phyloP scores from a whole-genome alignment of 2,329 filamentous ascomycete species.

The Ophiostoma perfectum region DNA sequence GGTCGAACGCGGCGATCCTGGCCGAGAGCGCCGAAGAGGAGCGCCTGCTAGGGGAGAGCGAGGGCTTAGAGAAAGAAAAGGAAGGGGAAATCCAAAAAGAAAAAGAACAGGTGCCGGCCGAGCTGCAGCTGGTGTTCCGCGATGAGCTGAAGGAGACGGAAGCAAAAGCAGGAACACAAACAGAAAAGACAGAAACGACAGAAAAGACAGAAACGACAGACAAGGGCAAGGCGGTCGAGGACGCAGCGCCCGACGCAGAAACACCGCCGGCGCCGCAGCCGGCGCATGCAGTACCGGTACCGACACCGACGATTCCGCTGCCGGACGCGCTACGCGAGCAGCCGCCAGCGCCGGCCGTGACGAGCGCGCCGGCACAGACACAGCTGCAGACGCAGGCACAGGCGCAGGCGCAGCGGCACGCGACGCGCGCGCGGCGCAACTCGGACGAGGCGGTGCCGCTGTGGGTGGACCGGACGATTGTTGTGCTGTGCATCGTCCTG shows the following conservation, averaged over 20 bases:
- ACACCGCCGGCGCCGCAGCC: slow-evolving; percentile 23
- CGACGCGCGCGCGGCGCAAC: slow-evolving; percentile 21
- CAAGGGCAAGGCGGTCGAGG: no score
- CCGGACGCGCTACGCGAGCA: neutral
- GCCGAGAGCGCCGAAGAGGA: slow-evolving; percentile 60
- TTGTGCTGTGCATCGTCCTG: slow-evolving; percentile 63
- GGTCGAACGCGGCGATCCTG: slow-evolving; percentile 68
- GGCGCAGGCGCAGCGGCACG: slow-evolving; percentile 23
- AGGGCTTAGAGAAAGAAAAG: neutral
- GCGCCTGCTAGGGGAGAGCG: slow-evolving; percentile 31
- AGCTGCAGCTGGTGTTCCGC: slow-evolving; percentile 62
- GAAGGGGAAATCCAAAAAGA: neutral
- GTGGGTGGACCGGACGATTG: slow-evolving; percentile 79
- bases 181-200: neutral
- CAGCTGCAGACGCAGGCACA: slow-evolving; percentile 30
- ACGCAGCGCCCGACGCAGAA: no score
- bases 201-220: slow-evolving; percentile 16
- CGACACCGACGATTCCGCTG: slow-evolving; percentile 17
- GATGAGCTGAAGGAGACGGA: slow-evolving; percentile 54
- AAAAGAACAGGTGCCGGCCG: slow-evolving; percentile 40
- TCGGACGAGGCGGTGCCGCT: slow-evolving; percentile 51
- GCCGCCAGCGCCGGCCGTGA: neutral
- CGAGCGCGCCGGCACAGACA: slow-evolving; percentile 22
- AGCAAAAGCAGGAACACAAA: neutral
- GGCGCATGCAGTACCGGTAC: slow-evolving; percentile 22